Base-by-base conservation (phyloP, 192 early-diverging fungal genomes). In the Powellomyces hirtus region DNA sequence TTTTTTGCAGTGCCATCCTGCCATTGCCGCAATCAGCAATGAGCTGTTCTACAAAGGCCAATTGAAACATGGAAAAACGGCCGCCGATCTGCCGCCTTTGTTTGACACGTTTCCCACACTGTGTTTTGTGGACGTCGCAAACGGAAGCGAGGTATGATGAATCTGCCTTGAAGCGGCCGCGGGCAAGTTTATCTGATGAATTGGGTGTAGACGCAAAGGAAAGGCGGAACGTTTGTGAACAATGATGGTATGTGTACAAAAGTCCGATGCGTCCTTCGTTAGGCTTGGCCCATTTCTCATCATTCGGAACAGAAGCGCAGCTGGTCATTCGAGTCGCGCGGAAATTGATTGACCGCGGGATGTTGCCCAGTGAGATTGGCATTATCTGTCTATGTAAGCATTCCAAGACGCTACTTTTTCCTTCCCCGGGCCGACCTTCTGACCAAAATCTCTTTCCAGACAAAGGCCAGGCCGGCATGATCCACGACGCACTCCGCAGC, bases 1-100 rank as follows among this genome's bases (percentile, higher is more conserved):
- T n/a, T n/a, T n/a, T n/a, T n/a, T n/a, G n/a, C n/a, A n/a, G n/a
- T 92, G 90, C 51, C 90, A 92, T 66, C 85, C 81, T 5, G 34
- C 50, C 8, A 92, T 92, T 38, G 79, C 87, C 22, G 38, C 59
- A 13, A 74, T 92, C 26, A 81, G 85, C 38, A 91, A 88, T 58
- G 34, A 56, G 14, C 57, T 92, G 31, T 92, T 91, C 70, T 92
- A 92, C 62, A 67, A 77, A 0, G 70, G 66, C 16, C 52, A 40
- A 18, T 73, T 92, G 18, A 66, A 66, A 10, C 67, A 87, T 50
- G 90, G 88, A 7, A 36, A 63, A 2, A 71, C 37, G 10, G 33
- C 33, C 2, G 44, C 69, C 13, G 66, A 81, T 1, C 70, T 77
- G 22, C 50, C 70, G 26, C 75, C 82, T 0, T 57, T 87, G 3